Percentiles rank a stretch among this genome's conserved stretches.
These are phyloP conservation scores for Gracilaria gracilis DNA, from an alignment of 23 red algal genomes.

Conservation along the genomic window DNA sequence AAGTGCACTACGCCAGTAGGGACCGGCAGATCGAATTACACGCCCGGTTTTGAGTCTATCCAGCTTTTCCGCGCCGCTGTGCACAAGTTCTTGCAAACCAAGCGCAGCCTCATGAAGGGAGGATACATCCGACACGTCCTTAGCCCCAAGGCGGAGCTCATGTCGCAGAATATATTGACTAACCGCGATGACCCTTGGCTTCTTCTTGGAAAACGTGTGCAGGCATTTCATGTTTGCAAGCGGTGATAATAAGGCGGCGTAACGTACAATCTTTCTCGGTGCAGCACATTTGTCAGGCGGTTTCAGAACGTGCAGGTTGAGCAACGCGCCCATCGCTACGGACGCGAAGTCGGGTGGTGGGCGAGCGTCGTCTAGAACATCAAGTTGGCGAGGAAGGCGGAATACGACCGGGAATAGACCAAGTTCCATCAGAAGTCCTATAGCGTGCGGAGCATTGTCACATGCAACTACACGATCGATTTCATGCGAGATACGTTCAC, in stretches of 20 bases:
- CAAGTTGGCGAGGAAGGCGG: constrained; percentile 29
- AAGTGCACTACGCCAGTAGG: constrained; percentile 60
- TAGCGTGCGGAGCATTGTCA: constrained; percentile 45
- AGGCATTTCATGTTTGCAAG: constrained; percentile 18
- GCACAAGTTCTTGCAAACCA: constrained; percentile 50
- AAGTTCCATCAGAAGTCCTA: constrained; percentile 60
- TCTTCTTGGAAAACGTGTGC: constrained; percentile 26
- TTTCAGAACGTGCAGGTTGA: constrained; percentile 50
- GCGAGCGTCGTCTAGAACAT: constrained; percentile 9
- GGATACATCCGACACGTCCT: constrained; percentile 50
- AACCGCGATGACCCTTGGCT: constrained; percentile 38
- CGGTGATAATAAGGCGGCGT: constrained; percentile 32
- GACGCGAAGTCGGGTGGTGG: constrained; percentile 36
- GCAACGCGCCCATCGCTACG: constrained; percentile 31
- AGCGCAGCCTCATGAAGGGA: constrained; percentile 34
- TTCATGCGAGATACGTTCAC: constrained; percentile 86
- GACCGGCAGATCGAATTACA: constrained; percentile 58
- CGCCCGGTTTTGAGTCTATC: constrained; percentile 41
- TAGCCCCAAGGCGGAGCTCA: constrained; percentile 59
- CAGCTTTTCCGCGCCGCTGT: constrained; percentile 32
- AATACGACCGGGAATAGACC: constrained; percentile 60
- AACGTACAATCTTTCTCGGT: constrained; percentile 24
- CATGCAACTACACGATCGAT: constrained; percentile 73
- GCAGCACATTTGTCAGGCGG: constrained; percentile 41
- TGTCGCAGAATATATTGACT: constrained; percentile 62